Conservation (phyloP, 2,329 filamentous ascomycete genomes). For the Epichloe baconii region DNA sequence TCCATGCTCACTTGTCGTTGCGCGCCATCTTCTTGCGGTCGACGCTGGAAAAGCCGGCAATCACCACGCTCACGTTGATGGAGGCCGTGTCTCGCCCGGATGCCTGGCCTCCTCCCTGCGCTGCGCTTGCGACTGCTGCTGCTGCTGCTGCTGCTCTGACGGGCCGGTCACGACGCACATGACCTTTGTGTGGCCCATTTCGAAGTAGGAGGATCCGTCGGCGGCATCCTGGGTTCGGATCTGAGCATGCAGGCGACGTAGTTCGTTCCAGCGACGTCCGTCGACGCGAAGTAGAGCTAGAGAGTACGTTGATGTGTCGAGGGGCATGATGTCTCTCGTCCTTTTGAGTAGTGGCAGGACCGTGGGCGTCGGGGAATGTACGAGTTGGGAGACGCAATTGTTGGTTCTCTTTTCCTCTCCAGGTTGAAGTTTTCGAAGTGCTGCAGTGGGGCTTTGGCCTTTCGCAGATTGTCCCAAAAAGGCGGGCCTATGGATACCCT, state of each 20-base stretch:
- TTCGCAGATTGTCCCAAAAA: too few species aligned
- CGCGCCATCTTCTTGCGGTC: conserved; percentile 67
- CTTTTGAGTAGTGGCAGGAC: background rate
- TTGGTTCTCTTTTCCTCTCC: too few species aligned
- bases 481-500: too few species aligned
- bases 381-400: too few species aligned
- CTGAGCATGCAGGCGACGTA: conserved; percentile 76
- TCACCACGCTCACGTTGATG: conserved; percentile 67
- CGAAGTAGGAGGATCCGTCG: conserved; percentile 84
- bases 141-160: conserved; percentile 53
- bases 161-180: conserved; percentile 87
- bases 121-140: conserved; percentile 39
- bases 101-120: conserved; percentile 26
- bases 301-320: conserved; percentile 86
- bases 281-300: conserved; percentile 74
- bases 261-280: conserved; percentile 90
- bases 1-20: conserved; percentile 58
- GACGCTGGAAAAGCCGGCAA: conserved; percentile 79
- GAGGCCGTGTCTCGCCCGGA: conserved; percentile 35
- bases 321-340: conserved; percentile 50
- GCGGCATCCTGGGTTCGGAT: conserved; percentile 86
- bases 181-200: conserved; percentile 96
- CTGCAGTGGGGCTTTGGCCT: too few species aligned
- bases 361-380: too few species aligned
- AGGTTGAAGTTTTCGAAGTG: too few species aligned